Conservation (phyloP, 176 grass and related monocot genomes). For the Triticum timopheevii region DNA sequence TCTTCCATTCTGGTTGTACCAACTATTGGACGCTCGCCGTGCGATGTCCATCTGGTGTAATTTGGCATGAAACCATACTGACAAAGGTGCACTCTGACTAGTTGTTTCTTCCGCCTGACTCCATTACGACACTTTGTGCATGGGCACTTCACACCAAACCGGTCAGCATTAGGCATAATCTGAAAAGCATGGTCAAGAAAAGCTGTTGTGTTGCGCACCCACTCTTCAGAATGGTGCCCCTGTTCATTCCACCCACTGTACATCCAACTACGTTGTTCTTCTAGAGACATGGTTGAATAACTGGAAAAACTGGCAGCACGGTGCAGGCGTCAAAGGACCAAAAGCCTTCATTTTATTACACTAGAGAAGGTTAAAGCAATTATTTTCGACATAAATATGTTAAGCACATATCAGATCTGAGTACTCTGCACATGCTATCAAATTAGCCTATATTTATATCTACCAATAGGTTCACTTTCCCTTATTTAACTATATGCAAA, state of each 20-base stretch:
- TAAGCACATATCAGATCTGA: too few relatives aligned
- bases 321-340: not conserved
- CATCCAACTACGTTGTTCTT: not conserved
- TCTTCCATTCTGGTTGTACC: not conserved
- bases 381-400: too few relatives aligned
- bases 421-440: too few relatives aligned
- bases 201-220: not conserved
- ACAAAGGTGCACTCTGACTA: not conserved
- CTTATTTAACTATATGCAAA: too few relatives aligned
- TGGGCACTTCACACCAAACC: not conserved
- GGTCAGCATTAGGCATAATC: not conserved
- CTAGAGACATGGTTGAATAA: too few relatives aligned
- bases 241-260: not conserved
- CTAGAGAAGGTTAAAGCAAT: too few relatives aligned
- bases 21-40: not conserved
- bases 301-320: too few relatives aligned
- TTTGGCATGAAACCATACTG: not conserved
- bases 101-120: not conserved
- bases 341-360: too few relatives aligned
- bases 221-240: not conserved
- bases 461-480: too few relatives aligned
- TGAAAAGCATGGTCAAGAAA: not conserved
- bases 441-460: too few relatives aligned
- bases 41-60: not conserved
- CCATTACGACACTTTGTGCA: not conserved